Percentiles rank a stretch among this genome's conserved stretches.
These are phyloP conservation scores for Chiua virens DNA, from an alignment of 768 basidiomycete genomes.

Conservation along the genomic window DNA sequence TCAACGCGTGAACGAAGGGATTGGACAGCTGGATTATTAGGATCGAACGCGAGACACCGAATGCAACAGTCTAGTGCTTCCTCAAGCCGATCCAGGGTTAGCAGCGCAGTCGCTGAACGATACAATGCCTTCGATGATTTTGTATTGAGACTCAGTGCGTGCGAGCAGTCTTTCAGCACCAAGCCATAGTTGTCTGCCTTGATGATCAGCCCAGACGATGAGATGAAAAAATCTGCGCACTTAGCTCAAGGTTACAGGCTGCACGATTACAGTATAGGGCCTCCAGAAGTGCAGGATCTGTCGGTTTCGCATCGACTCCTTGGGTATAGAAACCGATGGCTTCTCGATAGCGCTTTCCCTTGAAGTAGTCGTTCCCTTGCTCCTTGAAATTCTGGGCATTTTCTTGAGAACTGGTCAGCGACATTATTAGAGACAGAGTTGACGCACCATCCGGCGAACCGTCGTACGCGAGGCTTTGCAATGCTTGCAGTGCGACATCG, in stretches of 20 bases:
- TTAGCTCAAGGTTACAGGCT: slow-evolving; percentile 87
- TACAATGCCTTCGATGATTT: slow-evolving; percentile 82
- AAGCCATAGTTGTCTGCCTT: slow-evolving; percentile 81
- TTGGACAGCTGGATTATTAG: slow-evolving; percentile 54
- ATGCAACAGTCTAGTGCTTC: slow-evolving; percentile 85
- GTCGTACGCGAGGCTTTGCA: slow-evolving; percentile 85
- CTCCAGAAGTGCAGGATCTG: slow-evolving; percentile 54
- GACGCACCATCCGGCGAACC: slow-evolving; percentile 91
- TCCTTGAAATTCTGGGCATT: slow-evolving; percentile 91
- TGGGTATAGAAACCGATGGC: slow-evolving; percentile 89
- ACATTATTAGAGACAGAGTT: not conserved
- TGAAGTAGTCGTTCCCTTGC: slow-evolving; percentile 94
- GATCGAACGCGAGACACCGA: slow-evolving; percentile 62
- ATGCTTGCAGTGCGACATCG: slow-evolving; percentile 69
- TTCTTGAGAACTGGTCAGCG: slow-evolving; percentile 47
- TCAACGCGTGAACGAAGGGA: slow-evolving; percentile 47
- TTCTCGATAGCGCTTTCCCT: slow-evolving; percentile 82
- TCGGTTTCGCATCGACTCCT: slow-evolving; percentile 82
- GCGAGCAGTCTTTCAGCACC: slow-evolving; percentile 83
- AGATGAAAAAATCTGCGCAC: slow-evolving; percentile 42
- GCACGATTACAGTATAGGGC: slow-evolving; percentile 86
- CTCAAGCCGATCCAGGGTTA: slow-evolving; percentile 69
- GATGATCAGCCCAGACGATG: not conserved
- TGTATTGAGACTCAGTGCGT: slow-evolving; percentile 60
- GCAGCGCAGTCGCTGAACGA: slow-evolving; percentile 76